Evolutionary conservation across 2,329 filamentous ascomycete genomes (phyloP).

Genomic region (Curvularia verruculosa): DNA sequence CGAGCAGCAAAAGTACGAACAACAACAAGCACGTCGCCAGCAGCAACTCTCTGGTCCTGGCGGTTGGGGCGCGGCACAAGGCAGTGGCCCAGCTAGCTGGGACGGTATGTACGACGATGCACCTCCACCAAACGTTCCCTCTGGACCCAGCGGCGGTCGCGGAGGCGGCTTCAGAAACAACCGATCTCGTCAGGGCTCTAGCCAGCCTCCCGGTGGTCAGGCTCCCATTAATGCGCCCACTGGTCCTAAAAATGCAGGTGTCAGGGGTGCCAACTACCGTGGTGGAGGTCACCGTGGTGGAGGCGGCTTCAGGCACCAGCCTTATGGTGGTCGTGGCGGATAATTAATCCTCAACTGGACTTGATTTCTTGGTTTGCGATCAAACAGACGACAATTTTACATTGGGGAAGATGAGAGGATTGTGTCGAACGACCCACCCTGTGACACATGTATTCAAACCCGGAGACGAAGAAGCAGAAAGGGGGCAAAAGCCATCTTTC

Average conservation of each 20-base stretch:
- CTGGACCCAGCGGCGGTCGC: conserved; percentile 51
- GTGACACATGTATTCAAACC: too few species aligned
- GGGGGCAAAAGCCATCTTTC: too few species aligned
- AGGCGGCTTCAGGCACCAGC: conserved; percentile 40
- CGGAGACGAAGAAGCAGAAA: too few species aligned
- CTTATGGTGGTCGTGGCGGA: conserved; percentile 38
- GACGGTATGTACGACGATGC: conserved; percentile 99
- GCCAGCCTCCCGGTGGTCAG: conserved; percentile 51
- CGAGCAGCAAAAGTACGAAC: conserved; percentile 79
- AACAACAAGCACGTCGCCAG: conserved; percentile 66
- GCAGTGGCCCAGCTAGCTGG: conserved; percentile 82
- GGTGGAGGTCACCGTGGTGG: conserved; percentile 68
- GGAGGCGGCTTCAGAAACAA: conserved; percentile 47
- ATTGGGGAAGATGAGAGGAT: neutral
- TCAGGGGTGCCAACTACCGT: conserved; percentile 89
- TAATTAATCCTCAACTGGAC: neutral
- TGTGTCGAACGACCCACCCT: neutral
- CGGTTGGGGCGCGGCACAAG: conserved; percentile 56
- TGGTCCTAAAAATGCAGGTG: conserved; percentile 92
- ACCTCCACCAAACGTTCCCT: conserved; percentile 74
- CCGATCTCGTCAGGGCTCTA: conserved; percentile 47
- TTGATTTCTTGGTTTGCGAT: neutral
- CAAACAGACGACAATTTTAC: neutral
- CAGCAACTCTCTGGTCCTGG: conserved; percentile 48
- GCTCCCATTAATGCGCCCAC: conserved; percentile 84